A percentile compares a stretch with the other conserved stretches of the same genome.
Evolutionary conservation across 1,139 yeast genomes (phyloP).

Genomic region (Neolecta irregularis): DNA sequence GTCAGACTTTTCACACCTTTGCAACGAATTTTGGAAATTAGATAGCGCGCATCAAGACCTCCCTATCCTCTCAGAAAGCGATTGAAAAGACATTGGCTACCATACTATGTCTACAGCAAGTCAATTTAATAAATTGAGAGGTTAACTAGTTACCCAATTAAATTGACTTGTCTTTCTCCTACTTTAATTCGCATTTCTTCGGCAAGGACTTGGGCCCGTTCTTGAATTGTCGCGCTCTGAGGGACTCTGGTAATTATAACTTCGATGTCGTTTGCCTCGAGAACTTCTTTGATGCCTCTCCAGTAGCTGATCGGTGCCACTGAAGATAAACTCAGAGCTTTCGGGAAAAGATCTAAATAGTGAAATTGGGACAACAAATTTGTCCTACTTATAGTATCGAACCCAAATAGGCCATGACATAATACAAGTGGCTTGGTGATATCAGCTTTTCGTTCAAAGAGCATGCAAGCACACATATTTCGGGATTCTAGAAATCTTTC

Average conservation of each 20-base stretch:
- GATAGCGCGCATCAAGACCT: conserved; percentile 67
- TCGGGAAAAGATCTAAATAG: too few species aligned
- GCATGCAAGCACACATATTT: too few species aligned
- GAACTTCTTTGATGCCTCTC: conserved; percentile 52
- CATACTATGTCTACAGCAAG: too few species aligned
- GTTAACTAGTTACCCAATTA: conserved; percentile 59
- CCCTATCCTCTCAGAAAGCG: too few species aligned
- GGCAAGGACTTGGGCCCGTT: conserved; percentile 48
- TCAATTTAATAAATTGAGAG: not conserved
- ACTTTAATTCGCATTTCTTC: conserved; percentile 35
- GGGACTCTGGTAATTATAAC: conserved; percentile 69
- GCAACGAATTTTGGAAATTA: conserved; percentile 43
- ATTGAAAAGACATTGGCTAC: too few species aligned
- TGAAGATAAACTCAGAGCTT: too few species aligned
- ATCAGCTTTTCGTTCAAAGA: too few species aligned
- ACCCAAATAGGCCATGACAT: conserved; percentile 78
- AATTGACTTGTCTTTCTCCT: conserved; percentile 29
- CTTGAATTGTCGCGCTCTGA: conserved; percentile 60
- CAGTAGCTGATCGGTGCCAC: too few species aligned
- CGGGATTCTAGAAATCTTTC: conserved; percentile 14
- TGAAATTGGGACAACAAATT: too few species aligned
- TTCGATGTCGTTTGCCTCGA: conserved; percentile 46
- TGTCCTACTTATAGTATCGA: conserved; percentile 38
- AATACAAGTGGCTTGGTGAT: conserved; percentile 70
- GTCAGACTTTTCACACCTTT: conserved; percentile 43